Evolutionary conservation across 106 monocot genomes (phyloP).

Genomic region (Dendrobium catenatum): DNA sequence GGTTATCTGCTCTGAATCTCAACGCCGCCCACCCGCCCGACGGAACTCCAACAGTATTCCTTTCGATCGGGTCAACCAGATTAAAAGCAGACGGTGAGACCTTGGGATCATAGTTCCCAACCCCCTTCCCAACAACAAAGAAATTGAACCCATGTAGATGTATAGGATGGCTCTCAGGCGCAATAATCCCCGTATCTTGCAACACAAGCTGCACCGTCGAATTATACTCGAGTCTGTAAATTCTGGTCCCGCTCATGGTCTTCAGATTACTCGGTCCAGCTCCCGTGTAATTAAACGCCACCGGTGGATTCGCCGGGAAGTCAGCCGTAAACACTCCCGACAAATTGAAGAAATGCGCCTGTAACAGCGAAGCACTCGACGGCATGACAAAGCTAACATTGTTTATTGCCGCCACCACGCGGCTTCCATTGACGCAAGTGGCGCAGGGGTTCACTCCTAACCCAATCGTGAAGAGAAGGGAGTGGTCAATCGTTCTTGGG

Average conservation of each 20-base stretch:
- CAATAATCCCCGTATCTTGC: conserved; percentile 54
- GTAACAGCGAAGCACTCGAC: conserved; percentile 21
- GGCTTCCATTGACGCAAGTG: conserved; percentile 22
- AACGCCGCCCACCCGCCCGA: conserved; percentile 61
- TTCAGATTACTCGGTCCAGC: conserved; percentile 12
- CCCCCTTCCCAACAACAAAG: conserved; percentile 60
- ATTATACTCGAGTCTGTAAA: conserved; percentile 44
- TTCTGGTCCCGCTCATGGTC: conserved; percentile 29
- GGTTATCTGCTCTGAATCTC: conserved; percentile 64
- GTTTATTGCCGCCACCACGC: conserved; percentile 40
- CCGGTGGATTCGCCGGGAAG: conserved; percentile 39
- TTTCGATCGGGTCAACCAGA: conserved; percentile 56
- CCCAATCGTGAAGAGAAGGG: conserved; percentile 48
- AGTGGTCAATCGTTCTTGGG: conserved; percentile 34
- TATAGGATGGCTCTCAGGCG: conserved; percentile 63
- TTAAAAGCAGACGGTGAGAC: conserved; percentile 39
- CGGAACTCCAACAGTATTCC: conserved; percentile 63
- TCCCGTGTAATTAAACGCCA: conserved; percentile 33
- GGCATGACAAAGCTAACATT: conserved; percentile 61
- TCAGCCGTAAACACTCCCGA: conserved; percentile 39
- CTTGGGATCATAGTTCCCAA: conserved; percentile 45
- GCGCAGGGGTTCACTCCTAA: conserved; percentile 52
- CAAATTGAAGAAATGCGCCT: conserved; percentile 47
- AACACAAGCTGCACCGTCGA: conserved; percentile 60
- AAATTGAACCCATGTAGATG: conserved; percentile 79